phyloP scores from a whole-genome alignment of 73 alveolate species.

The Paramecium sonneborni region DNA sequence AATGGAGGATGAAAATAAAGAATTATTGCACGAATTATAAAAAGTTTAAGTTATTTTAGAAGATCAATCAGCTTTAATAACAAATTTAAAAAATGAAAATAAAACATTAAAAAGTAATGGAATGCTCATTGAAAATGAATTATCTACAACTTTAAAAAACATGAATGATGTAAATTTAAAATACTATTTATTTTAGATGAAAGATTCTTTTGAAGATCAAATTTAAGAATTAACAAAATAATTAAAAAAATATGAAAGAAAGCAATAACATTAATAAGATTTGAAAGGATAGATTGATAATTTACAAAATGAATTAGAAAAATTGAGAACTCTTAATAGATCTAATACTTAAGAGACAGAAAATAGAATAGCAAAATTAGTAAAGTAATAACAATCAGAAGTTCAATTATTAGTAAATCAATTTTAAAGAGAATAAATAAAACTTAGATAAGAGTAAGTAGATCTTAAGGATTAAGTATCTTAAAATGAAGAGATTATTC shows the following conservation, averaged over 20 bases:
- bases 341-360: neutral
- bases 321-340: conserved; percentile 7
- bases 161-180: conserved; percentile 36
- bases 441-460: conserved; percentile 30
- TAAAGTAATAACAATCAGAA: conserved; percentile 18
- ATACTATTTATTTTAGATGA: neutral
- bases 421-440: conserved; percentile 35
- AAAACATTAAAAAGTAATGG: conserved; percentile 33
- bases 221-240: neutral
- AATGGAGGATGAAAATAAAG: conserved; percentile 50
- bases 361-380: conserved; percentile 12
- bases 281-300: neutral
- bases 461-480: neutral
- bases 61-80: conserved; percentile 32
- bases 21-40: conserved; percentile 41
- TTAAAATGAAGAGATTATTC: conserved; percentile 45
- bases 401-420: neutral
- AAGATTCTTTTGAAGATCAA: conserved; percentile 50
- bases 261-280: neutral
- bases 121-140: conserved; percentile 19
- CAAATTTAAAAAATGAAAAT: conserved; percentile 48
- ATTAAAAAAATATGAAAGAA: conserved; percentile 34
- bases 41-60: conserved; percentile 25
- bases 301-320: conserved; percentile 1
- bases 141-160: conserved; percentile 18